These are phyloP conservation scores for Kurtzmaniella quercitrusa DNA, from an alignment of 1,139 yeast species.

Conservation along the genomic window DNA sequence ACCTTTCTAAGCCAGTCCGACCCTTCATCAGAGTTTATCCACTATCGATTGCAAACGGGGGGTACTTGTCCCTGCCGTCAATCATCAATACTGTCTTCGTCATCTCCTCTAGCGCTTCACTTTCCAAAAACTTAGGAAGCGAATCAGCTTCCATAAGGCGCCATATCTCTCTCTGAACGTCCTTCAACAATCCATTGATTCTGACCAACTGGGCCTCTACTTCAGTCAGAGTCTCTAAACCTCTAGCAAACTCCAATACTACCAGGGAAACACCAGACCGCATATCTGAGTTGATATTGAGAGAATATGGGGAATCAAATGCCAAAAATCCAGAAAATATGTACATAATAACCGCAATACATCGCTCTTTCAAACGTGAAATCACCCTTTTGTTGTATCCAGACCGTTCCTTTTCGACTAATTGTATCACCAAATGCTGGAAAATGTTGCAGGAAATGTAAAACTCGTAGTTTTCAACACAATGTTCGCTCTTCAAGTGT, in stretches of 20 bases:
- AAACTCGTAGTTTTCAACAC: conserved; percentile 75
- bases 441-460: conserved; percentile 15
- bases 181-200: conserved; percentile 24
- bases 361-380: not conserved
- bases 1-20: no score
- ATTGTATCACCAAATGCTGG: not conserved
- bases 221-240: not conserved
- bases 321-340: conserved; percentile 67
- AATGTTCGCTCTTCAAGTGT: conserved; percentile 59
- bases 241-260: not conserved
- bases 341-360: conserved; percentile 10
- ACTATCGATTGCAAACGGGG: not conserved
- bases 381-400: no score
- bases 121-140: conserved; percentile 58
- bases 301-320: conserved; percentile 64
- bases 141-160: conserved; percentile 71
- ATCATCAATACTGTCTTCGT: conserved; percentile 9
- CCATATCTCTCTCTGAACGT: conserved; percentile 45
- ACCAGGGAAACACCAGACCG: conserved; percentile 41
- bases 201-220: not conserved
- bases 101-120: conserved; percentile 19
- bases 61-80: not conserved
- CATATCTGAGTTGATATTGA: conserved; percentile 64
- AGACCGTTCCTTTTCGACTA: not conserved
- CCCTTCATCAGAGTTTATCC: no score